Base-by-base conservation (phyloP, 2,329 filamentous ascomycete genomes). In the Aspergillus sp. region DNA sequence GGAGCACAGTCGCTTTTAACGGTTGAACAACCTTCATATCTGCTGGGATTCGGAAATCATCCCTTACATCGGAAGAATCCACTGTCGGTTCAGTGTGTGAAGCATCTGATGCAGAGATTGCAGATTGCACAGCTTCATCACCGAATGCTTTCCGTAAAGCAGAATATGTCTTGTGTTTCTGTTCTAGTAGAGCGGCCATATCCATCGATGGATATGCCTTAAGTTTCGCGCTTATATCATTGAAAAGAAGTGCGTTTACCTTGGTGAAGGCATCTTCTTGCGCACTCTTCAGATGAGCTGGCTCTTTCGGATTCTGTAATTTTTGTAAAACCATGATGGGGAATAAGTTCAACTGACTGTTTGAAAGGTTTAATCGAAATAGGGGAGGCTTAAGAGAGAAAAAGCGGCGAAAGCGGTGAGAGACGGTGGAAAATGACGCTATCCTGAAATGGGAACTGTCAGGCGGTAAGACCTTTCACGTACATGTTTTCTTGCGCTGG, bases 131-230 rank as follows among this genome's bases (percentile, higher is more conserved):
- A 27, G 44, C 35, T n/a, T 19, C 26, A 39, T 49, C 48, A 41
- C 41, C 12, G 41, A 46, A 49, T 12, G 29, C 35, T 44, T 46
- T 44, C 41, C 48, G 35, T 32, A 46, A 29, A 12, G 42, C 45
- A 43, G 45, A 29, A 36, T 48, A 50, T 19, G 45, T 45, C 43
- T 48, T 48, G 12, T 12, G 38, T 32, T 50, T 45, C 19, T 43
- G 42, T 36, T 48, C 45, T 10, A 50, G 42, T 35, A 50, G 33
- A n/a, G 40, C 42, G 34, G 38, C 43, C 42, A 50, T 50, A 36
- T 50, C 45, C 19, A 43, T 41, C 34, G 45, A 42, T 43, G 48
- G 48, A 33, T 29, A 45, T 41, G 45, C 42, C 38, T 47, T 48
- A 40, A 50, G 38, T 45, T 34, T 47, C 34, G 42, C 35, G 34